Conservation (phyloP, 2,329 filamentous ascomycete genomes). For the Pezicula neosporulosa region DNA sequence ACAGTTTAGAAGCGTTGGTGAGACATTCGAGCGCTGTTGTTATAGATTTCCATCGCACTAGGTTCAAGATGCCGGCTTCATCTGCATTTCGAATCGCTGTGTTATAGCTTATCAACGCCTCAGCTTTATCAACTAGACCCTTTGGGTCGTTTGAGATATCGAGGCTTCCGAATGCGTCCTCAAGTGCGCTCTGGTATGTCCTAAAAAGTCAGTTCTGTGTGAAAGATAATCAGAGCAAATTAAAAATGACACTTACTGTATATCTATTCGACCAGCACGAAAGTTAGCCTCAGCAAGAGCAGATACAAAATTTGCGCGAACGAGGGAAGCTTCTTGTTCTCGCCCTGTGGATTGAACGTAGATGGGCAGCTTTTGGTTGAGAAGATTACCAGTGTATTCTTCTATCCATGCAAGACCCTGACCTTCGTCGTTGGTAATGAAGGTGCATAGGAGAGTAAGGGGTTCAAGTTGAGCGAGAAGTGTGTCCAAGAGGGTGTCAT, state of each 20-base stretch:
- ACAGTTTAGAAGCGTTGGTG: slow-evolving; percentile 47
- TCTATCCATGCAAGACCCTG: slow-evolving; percentile 53
- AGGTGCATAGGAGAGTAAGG: slow-evolving; percentile 46
- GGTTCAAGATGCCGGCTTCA: slow-evolving; percentile 31
- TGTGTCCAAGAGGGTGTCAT: slow-evolving; percentile 64
- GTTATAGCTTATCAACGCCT: slow-evolving; percentile 51
- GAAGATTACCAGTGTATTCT: slow-evolving; percentile 48
- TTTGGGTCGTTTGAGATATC: slow-evolving; percentile 40
- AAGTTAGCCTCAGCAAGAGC: slow-evolving; percentile 55
- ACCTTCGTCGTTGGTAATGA: slow-evolving; percentile 36
- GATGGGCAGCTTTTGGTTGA: slow-evolving; percentile 48
- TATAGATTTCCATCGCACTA: slow-evolving; percentile 48
- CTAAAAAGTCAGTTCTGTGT: background rate
- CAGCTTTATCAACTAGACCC: slow-evolving; percentile 50
- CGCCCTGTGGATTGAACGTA: slow-evolving; percentile 42
- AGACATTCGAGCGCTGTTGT: slow-evolving; percentile 46
- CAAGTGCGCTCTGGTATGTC: slow-evolving; percentile 17
- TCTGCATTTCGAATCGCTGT: slow-evolving; percentile 22
- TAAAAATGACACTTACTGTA: slow-evolving; percentile 32
- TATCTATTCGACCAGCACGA: slow-evolving; percentile 43
- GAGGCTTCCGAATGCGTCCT: slow-evolving; percentile 35
- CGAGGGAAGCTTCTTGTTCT: slow-evolving; percentile 48
- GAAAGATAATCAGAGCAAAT: too few species aligned
- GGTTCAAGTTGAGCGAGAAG: slow-evolving; percentile 59
- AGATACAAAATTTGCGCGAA: slow-evolving; percentile 52